Conservation (phyloP, 169 alveolate genomes). For the Perkinsus marinus region DNA sequence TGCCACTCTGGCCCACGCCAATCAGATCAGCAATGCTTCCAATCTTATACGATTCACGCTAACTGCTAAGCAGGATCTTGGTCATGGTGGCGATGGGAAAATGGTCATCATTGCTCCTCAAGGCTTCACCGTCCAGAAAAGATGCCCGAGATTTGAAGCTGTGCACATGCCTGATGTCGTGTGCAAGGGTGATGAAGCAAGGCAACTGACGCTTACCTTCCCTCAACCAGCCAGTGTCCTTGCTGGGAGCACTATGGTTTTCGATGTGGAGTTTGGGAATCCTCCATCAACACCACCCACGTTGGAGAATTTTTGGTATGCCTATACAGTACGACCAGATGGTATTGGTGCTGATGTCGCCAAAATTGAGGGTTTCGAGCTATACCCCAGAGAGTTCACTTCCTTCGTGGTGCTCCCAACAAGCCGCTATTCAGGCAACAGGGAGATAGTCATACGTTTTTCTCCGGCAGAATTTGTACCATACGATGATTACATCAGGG, state of each 20-base stretch:
- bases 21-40: not conserved
- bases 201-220: too few relatives aligned
- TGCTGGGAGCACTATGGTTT: too few relatives aligned
- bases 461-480: not conserved
- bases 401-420: not conserved
- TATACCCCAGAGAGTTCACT: slow-evolving; percentile 1
- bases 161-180: too few relatives aligned
- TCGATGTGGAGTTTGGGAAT: too few relatives aligned
- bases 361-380: not conserved
- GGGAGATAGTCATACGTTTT: not conserved
- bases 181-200: too few relatives aligned
- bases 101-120: not conserved
- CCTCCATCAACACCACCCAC: too few relatives aligned
- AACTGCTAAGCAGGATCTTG: not conserved
- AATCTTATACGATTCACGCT: not conserved
- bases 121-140: not conserved
- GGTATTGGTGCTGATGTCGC: not conserved
- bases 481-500: not conserved
- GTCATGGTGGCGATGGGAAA: not conserved
- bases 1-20: not conserved
- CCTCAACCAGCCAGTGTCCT: too few relatives aligned
- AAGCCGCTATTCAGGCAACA: not conserved
- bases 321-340: too few relatives aligned
- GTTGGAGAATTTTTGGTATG: too few relatives aligned
- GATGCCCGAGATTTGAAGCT: not conserved